These are phyloP conservation scores for Medicago lupulina DNA, from an alignment of 306 rosid species.

Conservation along the genomic window DNA sequence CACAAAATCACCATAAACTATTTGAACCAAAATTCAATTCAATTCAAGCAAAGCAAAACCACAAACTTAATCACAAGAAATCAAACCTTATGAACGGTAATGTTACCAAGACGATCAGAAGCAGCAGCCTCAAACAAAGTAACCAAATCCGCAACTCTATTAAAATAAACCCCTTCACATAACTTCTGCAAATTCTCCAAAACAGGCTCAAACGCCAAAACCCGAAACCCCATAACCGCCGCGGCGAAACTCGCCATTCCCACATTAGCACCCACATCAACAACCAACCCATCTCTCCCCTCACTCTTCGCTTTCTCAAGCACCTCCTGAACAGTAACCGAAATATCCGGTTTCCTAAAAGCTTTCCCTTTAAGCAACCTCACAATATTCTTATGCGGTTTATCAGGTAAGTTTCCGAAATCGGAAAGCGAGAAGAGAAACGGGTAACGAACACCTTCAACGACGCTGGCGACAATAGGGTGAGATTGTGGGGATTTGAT, in stretches of 20 bases:
- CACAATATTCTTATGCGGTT: conserved; percentile 89
- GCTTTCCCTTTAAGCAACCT: conserved; percentile 82
- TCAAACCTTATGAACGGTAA: conserved; percentile 82
- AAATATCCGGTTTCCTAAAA: conserved; percentile 84
- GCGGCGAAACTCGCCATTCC: conserved; percentile 98
- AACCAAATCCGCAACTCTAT: conserved; percentile 81
- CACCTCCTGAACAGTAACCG: conserved; percentile 80
- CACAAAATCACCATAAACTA: not conserved
- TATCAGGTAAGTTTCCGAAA: conserved; percentile 82
- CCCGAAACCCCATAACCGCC: conserved; percentile 84
- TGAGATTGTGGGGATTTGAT: conserved; percentile 69
- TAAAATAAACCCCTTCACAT: conserved; percentile 89
- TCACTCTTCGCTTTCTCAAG: conserved; percentile 62
- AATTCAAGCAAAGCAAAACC: not conserved
- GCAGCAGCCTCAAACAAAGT: conserved; percentile 84
- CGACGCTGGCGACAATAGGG: conserved; percentile 82
- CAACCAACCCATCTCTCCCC: conserved; percentile 69
- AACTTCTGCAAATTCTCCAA: conserved; percentile 94
- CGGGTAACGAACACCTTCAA: conserved; percentile 79
- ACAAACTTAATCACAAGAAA: not conserved
- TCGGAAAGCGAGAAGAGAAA: conserved; percentile 89
- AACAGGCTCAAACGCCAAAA: conserved; percentile 87
- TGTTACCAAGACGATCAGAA: conserved; percentile 80
- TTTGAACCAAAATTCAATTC: conserved; percentile 15
- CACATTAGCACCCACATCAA: conserved; percentile 94